A percentile compares a stretch with the other conserved stretches of the same genome.
phyloP scores from a whole-genome alignment of 1,139 yeast species.

The Yarrowia galli region DNA sequence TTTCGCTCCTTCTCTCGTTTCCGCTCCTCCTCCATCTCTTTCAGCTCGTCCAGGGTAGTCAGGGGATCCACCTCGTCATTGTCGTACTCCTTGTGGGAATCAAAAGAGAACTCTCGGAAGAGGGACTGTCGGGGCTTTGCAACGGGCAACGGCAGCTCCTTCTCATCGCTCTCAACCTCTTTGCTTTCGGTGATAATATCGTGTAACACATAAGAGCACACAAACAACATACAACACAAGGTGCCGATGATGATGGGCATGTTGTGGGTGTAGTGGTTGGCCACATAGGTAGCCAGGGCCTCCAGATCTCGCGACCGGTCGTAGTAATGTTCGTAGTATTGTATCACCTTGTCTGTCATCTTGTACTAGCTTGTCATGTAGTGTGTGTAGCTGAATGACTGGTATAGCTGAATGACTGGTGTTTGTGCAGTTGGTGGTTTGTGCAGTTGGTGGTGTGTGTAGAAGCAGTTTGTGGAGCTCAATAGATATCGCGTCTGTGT shows the following conservation, averaged over 20 bases:
- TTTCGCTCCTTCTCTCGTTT: not conserved
- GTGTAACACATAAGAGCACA: constrained; percentile 29
- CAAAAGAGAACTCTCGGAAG: constrained; percentile 17
- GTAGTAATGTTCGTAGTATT: constrained; percentile 33
- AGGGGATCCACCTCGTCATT: constrained; percentile 23
- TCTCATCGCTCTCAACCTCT: constrained; percentile 24
- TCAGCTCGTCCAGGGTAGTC: constrained; percentile 13
- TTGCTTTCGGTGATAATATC: constrained; percentile 33
- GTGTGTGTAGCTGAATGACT: not conserved
- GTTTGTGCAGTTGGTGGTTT: too few species aligned
- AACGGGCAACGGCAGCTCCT: constrained; percentile 23
- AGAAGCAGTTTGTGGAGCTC: too few species aligned
- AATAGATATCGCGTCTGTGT: too few species aligned
- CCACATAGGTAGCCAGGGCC: constrained; percentile 32
- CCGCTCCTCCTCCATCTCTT: constrained; percentile 1
- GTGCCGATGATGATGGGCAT: constrained; percentile 36
- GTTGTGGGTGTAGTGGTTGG: constrained; percentile 37
- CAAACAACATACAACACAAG: constrained; percentile 27
- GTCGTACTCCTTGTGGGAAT: constrained; percentile 17
- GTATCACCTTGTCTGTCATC: constrained; percentile 31
- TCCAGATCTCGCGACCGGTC: constrained; percentile 18
- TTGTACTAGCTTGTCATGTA: too few species aligned
- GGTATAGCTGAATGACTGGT: not conserved
- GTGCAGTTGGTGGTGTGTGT: too few species aligned
- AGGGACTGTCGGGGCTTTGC: constrained; percentile 26